phyloP scores from a whole-genome alignment of 2,329 filamentous ascomycete genomes.

The Fusarium armeniacum region DNA sequence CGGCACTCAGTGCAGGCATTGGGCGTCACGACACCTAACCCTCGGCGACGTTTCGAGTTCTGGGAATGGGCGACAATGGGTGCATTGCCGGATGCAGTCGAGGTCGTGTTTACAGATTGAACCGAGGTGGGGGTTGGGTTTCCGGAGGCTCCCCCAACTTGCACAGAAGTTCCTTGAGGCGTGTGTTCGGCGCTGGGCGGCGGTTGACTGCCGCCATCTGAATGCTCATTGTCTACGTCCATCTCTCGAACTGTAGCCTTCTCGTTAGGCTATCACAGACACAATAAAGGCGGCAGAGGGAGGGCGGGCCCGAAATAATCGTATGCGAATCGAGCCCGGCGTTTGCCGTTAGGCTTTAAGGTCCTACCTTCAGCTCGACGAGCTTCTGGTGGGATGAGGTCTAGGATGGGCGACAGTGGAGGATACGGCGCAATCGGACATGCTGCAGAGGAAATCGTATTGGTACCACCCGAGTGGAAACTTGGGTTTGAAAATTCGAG shows the following conservation, averaged over 20 bases:
- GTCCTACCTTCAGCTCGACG: constrained; percentile 39
- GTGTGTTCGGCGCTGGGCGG: constrained; percentile 54
- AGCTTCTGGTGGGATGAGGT: constrained; percentile 34
- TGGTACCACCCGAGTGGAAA: constrained; percentile 30
- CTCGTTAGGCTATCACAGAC: constrained; percentile 23
- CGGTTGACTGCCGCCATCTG: constrained; percentile 50
- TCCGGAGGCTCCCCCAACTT: constrained; percentile 43
- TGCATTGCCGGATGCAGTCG: constrained; percentile 42
- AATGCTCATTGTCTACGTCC: constrained; percentile 53
- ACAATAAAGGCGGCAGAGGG: neutral
- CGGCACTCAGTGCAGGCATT: constrained; percentile 73
- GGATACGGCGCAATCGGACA: constrained; percentile 45
- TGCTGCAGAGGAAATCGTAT: constrained; percentile 44
- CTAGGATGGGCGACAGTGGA: constrained; percentile 41
- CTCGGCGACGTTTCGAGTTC: constrained; percentile 66
- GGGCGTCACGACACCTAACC: constrained; percentile 69
- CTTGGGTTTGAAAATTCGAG: constrained; percentile 21
- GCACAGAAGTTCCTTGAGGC: constrained; percentile 50
- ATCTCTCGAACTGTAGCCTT: constrained; percentile 43
- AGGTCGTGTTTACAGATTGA: constrained; percentile 50
- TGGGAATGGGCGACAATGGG: constrained; percentile 46
- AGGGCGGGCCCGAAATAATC: constrained; percentile 9
- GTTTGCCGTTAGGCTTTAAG: constrained; percentile 22
- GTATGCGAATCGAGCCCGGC: constrained; percentile 5
- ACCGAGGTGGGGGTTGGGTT: constrained; percentile 51